These are phyloP conservation scores for Thelonectria olida DNA, from an alignment of 2,329 filamentous ascomycete species.

Conservation along the genomic window DNA sequence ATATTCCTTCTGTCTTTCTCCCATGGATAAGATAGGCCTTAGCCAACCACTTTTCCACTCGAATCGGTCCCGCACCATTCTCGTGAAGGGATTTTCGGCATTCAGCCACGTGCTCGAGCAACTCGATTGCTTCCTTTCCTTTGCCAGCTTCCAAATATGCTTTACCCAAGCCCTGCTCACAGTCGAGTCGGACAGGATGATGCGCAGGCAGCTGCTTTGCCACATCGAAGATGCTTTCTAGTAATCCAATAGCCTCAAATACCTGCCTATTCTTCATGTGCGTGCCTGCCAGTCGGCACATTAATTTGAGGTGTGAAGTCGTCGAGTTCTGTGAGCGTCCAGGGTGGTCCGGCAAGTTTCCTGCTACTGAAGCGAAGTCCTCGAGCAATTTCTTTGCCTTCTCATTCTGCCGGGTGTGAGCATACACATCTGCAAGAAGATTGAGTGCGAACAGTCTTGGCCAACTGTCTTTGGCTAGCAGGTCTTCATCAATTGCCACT, in stretches of 20 bases:
- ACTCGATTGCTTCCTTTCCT: neutral
- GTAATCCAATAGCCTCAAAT: neutral
- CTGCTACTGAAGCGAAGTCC: neutral
- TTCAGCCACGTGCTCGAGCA: neutral
- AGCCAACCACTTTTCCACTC: neutral
- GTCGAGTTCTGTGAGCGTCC: no score
- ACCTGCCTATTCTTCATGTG: neutral
- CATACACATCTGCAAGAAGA: neutral
- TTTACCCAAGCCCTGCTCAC: neutral
- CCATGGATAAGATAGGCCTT: neutral
- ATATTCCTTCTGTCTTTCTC: neutral
- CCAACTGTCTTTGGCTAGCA: neutral
- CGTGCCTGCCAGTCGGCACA: neutral
- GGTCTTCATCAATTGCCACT: neutral
- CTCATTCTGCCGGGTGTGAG: neutral
- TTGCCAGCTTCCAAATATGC: neutral
- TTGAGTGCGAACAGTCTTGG: neutral
- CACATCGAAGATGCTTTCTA: neutral
- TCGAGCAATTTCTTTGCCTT: neutral
- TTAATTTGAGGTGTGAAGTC: neutral
- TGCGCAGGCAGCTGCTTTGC: neutral
- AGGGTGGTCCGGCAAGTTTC: no score
- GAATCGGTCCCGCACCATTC: neutral
- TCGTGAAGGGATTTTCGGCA: neutral
- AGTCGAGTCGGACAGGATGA: neutral